These are phyloP conservation scores for Breviolum minutum DNA, from an alignment of 73 alveolate species.

Conservation along the genomic window DNA sequence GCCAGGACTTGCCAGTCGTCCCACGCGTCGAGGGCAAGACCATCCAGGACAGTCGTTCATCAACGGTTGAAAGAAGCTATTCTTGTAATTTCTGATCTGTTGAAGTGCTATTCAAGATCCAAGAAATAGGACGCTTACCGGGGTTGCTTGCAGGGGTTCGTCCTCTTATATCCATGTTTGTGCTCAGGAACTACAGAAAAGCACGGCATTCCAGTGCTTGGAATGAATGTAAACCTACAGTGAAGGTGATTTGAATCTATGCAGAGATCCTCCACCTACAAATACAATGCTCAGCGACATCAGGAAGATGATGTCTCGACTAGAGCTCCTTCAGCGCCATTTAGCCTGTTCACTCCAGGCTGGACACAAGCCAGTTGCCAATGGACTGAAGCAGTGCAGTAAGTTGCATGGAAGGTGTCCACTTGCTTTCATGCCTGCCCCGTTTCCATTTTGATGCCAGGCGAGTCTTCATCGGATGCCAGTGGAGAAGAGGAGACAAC, in stretches of 20 bases:
- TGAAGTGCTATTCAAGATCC: too few relatives aligned
- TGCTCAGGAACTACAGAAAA: too few relatives aligned
- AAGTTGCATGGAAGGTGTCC: neutral
- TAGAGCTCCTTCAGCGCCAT: slow-evolving; percentile 49
- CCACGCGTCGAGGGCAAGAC: slow-evolving; percentile 29
- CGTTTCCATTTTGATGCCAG: neutral
- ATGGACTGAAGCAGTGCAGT: neutral
- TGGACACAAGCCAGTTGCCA: neutral
- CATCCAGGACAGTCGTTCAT: neutral
- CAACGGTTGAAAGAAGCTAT: too few relatives aligned
- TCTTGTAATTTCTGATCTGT: too few relatives aligned
- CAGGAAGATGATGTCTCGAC: slow-evolving; percentile 61
- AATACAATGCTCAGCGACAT: neutral
- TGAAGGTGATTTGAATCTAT: too few relatives aligned
- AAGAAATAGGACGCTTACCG: too few relatives aligned
- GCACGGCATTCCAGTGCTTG: too few relatives aligned
- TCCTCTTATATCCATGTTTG: too few relatives aligned
- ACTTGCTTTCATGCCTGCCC: neutral
- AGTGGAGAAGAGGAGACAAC: slow-evolving; percentile 7
- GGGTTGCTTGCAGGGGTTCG: too few relatives aligned
- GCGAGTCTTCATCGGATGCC: slow-evolving; percentile 11
- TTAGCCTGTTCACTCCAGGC: slow-evolving; percentile 22
- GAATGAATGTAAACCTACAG: too few relatives aligned
- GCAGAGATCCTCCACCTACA: too few relatives aligned
- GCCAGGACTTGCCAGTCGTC: slow-evolving; percentile 57